A percentile compares a stretch with the other conserved stretches of the same genome.
Conservation (phyloP, 495 filamentous ascomycete genomes). For the Neurospora sp. region DNA sequence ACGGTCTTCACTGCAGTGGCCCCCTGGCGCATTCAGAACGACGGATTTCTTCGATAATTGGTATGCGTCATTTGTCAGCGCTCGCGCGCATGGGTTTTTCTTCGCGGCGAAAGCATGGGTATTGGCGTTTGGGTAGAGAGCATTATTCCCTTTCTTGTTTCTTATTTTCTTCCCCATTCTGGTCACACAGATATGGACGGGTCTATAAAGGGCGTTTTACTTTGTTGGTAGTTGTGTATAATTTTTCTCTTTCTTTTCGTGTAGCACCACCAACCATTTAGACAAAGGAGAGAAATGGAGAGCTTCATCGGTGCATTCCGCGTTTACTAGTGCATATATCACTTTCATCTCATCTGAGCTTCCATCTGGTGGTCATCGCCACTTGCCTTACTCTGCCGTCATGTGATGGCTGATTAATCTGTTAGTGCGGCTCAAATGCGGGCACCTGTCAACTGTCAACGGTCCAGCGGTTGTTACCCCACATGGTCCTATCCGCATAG, state of each 20-base stretch:
- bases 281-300: background rate
- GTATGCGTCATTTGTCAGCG: background rate
- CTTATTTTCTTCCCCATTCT: background rate
- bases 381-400: background rate
- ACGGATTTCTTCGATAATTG: background rate
- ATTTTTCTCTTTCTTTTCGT: background rate
- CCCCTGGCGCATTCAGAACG: background rate
- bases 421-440: background rate
- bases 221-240: background rate
- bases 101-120: background rate
- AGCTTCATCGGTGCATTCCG: background rate
- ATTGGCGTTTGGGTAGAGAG: conserved; percentile 2
- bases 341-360: background rate
- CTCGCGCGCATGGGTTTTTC: background rate
- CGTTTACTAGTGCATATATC: too few species aligned
- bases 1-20: background rate
- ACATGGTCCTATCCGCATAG: background rate
- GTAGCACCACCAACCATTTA: background rate
- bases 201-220: background rate
- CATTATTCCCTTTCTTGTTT: background rate
- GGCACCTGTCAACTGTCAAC: background rate
- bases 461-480: background rate
- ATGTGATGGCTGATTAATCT: background rate
- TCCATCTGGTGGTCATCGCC: background rate
- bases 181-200: background rate